Base-by-base conservation (phyloP, 768 basidiomycete species). In the Cystofilobasidium capitatum region DNA sequence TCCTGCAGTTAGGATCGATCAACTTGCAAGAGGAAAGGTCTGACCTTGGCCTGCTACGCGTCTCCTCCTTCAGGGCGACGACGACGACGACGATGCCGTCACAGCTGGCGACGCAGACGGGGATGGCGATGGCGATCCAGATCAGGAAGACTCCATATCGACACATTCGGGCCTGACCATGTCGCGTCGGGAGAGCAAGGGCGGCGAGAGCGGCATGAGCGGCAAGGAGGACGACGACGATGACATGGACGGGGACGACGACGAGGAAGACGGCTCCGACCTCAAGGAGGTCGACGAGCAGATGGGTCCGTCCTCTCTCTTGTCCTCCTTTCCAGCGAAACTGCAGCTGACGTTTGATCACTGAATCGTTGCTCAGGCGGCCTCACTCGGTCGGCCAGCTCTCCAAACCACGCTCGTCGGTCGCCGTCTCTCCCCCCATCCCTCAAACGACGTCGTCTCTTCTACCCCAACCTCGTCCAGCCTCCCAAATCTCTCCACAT, bases 401-500 rank as follows among this genome's bases (percentile, higher is more conserved):
- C 49, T 54, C 24, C 54, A 26, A 29, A 8, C 51, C 57, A 60
- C 44, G 36, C 44, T 29, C 49, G 39, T 33, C 37, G 51, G 13
- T 60, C 54, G 64, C 58, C 69, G 24, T 64, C 69, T 2, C 69
- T 62, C 33, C 76, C 76, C 7, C 75, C 77, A 1, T 69, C 76
- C 33, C 69, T 74, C n/a, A 66, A 73, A 45, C 74, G 77, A 5
- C 75, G 76, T 22, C 59, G 63, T 7, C 72, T 77, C 36, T 76
- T 78, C 68, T 59, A 62, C n/a, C 76, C 76, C 0, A 16, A 70
- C 51, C 64, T 69, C n/a, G 35, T 55, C 33, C 64, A 63, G 2
- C 64, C 67, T 13, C 73, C 76, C n/a, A 81, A 84, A 36, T 82
- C 88, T 0, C 90, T 86, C 75, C 86, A 87, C 9, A 86, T 96